These are phyloP conservation scores for Rhizophagus prolifer DNA, from an alignment of 192 early-diverging fungal species.

Conservation along the genomic window DNA sequence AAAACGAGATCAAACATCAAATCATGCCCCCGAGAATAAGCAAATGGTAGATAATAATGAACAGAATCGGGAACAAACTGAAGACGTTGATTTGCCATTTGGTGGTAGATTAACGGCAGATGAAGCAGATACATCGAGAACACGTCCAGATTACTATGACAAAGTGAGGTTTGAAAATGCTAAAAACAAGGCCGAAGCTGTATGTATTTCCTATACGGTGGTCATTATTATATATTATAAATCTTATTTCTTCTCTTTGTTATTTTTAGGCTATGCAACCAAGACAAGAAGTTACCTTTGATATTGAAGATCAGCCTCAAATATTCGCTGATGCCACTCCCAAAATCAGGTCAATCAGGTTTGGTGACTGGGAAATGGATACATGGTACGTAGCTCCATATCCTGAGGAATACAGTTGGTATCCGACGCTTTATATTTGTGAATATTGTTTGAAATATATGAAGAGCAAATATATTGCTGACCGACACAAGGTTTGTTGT, in stretches of 20 bases:
- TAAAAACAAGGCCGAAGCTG: slow-evolving; percentile 42
- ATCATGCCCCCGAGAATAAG: not conserved
- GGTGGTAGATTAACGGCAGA: slow-evolving; percentile 49
- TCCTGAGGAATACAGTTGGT: slow-evolving; percentile 92
- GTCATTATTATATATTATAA: not conserved
- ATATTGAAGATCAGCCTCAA: slow-evolving; percentile 26
- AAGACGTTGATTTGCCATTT: slow-evolving; percentile 41
- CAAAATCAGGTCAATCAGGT: slow-evolving; percentile 70
- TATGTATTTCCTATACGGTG: not conserved
- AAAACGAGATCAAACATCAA: not conserved
- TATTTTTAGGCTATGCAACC: slow-evolving; percentile 15
- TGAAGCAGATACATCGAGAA: slow-evolving; percentile 54
- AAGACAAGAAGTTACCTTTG: not conserved
- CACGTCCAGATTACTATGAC: slow-evolving; percentile 53
- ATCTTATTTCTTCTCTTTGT: not conserved
- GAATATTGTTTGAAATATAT: slow-evolving; percentile 98
- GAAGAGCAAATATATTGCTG: slow-evolving; percentile 82
- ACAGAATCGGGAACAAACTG: slow-evolving; percentile 17
- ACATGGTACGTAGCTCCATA: slow-evolving; percentile 97
- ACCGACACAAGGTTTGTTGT: slow-evolving; percentile 67
- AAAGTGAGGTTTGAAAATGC: slow-evolving; percentile 54
- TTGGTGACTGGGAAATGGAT: slow-evolving; percentile 83
- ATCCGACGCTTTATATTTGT: slow-evolving; percentile 82
- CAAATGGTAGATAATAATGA: not conserved
- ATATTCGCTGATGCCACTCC: slow-evolving; percentile 33